Conservation (phyloP, 140 eudicot species). For the Ambrosia hybrid region DNA sequence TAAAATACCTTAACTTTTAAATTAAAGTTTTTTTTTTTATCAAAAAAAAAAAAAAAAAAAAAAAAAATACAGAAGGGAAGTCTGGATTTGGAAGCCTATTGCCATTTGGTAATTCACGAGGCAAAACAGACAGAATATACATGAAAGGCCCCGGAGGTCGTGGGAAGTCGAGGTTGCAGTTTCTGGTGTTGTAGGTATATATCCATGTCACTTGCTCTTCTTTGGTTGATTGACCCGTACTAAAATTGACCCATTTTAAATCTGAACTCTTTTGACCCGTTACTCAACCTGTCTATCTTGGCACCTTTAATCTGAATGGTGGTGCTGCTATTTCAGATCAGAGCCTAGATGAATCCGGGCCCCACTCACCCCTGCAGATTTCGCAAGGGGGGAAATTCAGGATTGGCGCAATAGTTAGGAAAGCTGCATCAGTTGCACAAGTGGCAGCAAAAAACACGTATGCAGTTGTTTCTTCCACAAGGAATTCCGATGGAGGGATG, state of each 20-base stretch:
- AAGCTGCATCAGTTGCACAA: conserved; percentile 89
- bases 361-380: conserved; percentile 58
- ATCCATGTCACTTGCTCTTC: not conserved
- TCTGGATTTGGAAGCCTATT: conserved; percentile 92
- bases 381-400: conserved; percentile 51
- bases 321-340: conserved; percentile 53
- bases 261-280: not conserved
- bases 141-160: conserved; percentile 99
- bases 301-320: not conserved
- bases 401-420: conserved; percentile 69
- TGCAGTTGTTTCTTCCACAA: conserved; percentile 66
- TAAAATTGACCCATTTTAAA: no score
- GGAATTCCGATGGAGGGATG: conserved; percentile 64
- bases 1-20: no score
- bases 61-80: conserved; percentile 57
- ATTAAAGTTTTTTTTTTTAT: not conserved
- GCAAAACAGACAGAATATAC: conserved; percentile 81
- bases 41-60: no score
- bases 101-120: conserved; percentile 70
- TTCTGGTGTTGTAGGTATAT: conserved; percentile 85
- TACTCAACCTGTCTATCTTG: not conserved
- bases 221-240: not conserved
- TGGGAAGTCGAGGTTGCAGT: conserved; percentile 99
- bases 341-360: conserved; percentile 57
- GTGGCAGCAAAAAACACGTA: conserved; percentile 89